Conservation (phyloP, 805 yeast species). For the Yamadazyma paraphyllophila region DNA sequence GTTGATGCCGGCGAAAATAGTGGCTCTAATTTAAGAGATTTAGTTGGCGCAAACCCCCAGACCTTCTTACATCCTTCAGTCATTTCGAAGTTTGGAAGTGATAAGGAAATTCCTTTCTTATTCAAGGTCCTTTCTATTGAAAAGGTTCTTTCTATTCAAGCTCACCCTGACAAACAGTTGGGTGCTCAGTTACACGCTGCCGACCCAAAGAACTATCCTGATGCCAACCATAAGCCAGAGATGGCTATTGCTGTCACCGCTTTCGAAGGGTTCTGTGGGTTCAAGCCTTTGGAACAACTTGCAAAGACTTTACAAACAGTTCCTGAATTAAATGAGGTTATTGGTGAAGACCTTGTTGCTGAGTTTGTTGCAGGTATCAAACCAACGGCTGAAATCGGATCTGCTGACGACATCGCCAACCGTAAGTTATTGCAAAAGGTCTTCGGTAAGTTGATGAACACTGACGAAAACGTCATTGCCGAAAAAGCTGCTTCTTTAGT, state of each 20-base stretch:
- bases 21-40: slow-evolving; percentile 62
- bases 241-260: slow-evolving; percentile 97
- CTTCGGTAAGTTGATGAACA: slow-evolving; percentile 81
- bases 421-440: slow-evolving; percentile 68
- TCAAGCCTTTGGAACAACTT: slow-evolving; percentile 83
- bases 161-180: slow-evolving; percentile 91
- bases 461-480: slow-evolving; percentile 58
- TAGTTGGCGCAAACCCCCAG: slow-evolving; percentile 60
- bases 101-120: slow-evolving; percentile 79
- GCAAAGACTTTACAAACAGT: slow-evolving; percentile 64
- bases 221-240: slow-evolving; percentile 98
- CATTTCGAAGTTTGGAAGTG: slow-evolving; percentile 62
- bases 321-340: slow-evolving; percentile 72
- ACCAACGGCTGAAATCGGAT: slow-evolving; percentile 43
- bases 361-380: slow-evolving; percentile 52
- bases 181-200: slow-evolving; percentile 71
- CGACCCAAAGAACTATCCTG: slow-evolving; percentile 95
- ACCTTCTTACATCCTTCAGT: slow-evolving; percentile 57
- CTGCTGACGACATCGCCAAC: slow-evolving; percentile 55
- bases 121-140: slow-evolving; percentile 92
- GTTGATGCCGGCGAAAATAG: slow-evolving; percentile 35
- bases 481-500: slow-evolving; percentile 65
- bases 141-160: slow-evolving; percentile 93
- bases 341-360: slow-evolving; percentile 59
- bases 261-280: slow-evolving; percentile 98